Evolutionary conservation across 192 early-diverging fungal genomes (phyloP), one percentile per base, ranked within the genome.

Genomic region (Podila epicladia): DNA sequence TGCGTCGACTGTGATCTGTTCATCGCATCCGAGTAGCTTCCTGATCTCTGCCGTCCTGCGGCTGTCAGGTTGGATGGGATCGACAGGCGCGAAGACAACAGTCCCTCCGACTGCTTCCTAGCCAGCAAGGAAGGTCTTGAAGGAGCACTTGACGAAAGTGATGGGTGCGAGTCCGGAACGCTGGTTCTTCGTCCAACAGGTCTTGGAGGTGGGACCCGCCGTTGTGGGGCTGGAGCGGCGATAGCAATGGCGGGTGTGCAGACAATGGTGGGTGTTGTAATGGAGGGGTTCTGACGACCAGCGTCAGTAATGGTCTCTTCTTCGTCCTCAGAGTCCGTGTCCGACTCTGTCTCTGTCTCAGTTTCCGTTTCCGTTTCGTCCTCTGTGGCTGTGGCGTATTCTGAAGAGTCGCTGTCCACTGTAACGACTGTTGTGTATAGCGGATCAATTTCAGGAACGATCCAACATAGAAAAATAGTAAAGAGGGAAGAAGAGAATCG

Each of bases 41-140:
- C 76, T 28, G 76, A 71, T 51, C 76, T 60, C 29, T 55, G 76
- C 55, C 76, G 76, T 19, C 20, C 15, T 35, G 11, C 65, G 38
- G 59, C 28, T 9, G 9, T 5, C 19, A 29, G 35, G 13, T 57
- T 59, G 37, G 64, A 33, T 9, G 70, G 64, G 33, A 72, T 48
- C 3, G 73, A 32, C 22, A 74, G 17, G 31, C 20, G 66, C 17
- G 73, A 68, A 0, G 60, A 64, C 15, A 79, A 61, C 2, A 65
- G 61, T 1, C 70, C 70, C 29, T 72, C 76, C 0, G 76, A 79
- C 22, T 79, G 64, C 60, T 79, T 79, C 24, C 65, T 26, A 15
- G 58, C 20, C 37, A 79, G 26, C 20, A 63, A 19, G 41, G 11
- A 41, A 8, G 65, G 37, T 26, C 45, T 33, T 9, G 65, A 67